Evolutionary conservation across 306 rosid genomes (phyloP).

Genomic region (Cajanus cajan): DNA sequence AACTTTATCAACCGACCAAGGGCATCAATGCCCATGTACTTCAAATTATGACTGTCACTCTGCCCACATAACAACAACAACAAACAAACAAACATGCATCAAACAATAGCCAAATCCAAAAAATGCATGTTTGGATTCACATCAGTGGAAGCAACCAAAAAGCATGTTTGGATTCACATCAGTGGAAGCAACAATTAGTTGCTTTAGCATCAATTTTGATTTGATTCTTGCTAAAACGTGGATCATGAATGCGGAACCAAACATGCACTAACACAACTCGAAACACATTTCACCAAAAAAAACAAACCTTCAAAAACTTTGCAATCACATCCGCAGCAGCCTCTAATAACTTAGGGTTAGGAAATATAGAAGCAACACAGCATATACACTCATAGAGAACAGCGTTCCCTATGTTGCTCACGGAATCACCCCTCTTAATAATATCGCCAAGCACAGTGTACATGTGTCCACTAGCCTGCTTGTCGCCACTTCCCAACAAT

Average conservation of each 20-base stretch:
- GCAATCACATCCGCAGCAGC: conserved; percentile 86
- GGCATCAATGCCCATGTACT: conserved; percentile 97
- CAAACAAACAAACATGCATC: not conserved
- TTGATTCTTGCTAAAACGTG: too few species aligned
- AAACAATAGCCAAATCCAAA: not conserved
- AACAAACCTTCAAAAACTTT: conserved; percentile 79
- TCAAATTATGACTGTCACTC: conserved; percentile 97
- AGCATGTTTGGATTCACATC: too few species aligned
- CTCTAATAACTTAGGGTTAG: conserved; percentile 76
- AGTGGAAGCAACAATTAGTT: too few species aligned
- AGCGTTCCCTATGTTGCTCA: conserved; percentile 91
- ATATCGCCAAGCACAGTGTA: conserved; percentile 81
- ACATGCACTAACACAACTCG: too few species aligned
- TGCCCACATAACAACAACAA: conserved; percentile 40
- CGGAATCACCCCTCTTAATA: conserved; percentile 73
- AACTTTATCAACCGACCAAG: conserved; percentile 88
- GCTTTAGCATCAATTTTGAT: too few species aligned
- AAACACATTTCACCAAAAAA: not conserved
- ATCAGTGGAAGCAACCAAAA: too few species aligned
- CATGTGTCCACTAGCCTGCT: conserved; percentile 86
- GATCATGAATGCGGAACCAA: too few species aligned
- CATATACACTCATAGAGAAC: conserved; percentile 81
- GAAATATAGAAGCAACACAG: conserved; percentile 76
- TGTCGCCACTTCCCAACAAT: conserved; percentile 81
- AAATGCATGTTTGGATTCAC: too few species aligned